Base-by-base conservation (phyloP, 2,329 filamentous ascomycete species). In the Cercospora citrullina region DNA sequence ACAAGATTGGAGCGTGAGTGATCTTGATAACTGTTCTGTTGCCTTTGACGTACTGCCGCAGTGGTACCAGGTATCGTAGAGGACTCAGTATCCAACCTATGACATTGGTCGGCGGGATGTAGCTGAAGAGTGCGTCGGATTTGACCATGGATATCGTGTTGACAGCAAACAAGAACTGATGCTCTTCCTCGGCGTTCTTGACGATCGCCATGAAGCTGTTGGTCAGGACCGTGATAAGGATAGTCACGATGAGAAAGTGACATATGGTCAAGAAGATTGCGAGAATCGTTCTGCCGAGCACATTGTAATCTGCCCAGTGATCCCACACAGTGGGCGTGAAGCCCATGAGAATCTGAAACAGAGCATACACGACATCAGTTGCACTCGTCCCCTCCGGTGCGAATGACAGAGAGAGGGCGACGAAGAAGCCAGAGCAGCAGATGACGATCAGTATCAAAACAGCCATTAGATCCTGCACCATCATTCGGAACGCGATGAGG, bases 131-230 rank as follows among this genome's bases (percentile, higher is more conserved):
- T 0, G 93, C 91, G 78, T 98, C 94, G n/a, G 95, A 97, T 79
- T 97, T 98, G 72, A 97, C 94, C 92, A 97, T 96, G 4, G 93
- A 96, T 60, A 97, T 96, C 4, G 94, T 96, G 77, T 97, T 98
- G 78, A 98, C 93, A 0, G 94, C 94, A 76, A 98, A 97, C 2
- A 97, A 81, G 77, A 97, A 97, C 72, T 90, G 88, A 74, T 97
- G 94, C 80, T 97, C 94, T 78, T 97, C 91, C 64, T 93, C 92
- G 7, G 94, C 93, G 76, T 97, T 97, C 62, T 93, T 93, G 2
- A 95, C 92, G 77, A 97, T 94, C 1, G 91, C 89, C 91, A 96
- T 96, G 82, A 97, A 98, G 0, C 92, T 96, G 77, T 97, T 97
- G 5, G 94, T 96, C 69, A 98, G 80, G n/a, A 98, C 94, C 0